Evolutionary conservation across 106 monocot genomes (phyloP), one percentile per base, ranked within the genome.

Genomic region (Platanthera guangdongensis): DNA sequence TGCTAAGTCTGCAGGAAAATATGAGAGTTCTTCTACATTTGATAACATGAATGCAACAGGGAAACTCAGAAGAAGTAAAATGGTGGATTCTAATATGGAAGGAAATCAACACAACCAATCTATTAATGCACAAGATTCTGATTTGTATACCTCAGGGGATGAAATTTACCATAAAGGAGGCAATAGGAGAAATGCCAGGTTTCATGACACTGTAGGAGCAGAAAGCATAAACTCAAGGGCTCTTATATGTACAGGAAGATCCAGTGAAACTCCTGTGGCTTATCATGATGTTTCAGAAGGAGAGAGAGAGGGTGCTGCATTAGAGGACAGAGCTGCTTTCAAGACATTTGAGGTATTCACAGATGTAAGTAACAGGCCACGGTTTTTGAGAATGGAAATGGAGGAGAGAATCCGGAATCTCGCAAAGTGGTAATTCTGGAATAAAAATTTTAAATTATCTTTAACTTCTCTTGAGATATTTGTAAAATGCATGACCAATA

Each of bases 271-370:
- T 65, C 22, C 71, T 62, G 18, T 10, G 15, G 59, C 67, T 68
- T 52, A 46, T 47, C 55, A 75, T 78, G 74, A 65, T 50, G 6
- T 74, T 53, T 7, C 9, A 67, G 60, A 72, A 71, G 78, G 74
- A 57, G 80, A 80, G 57, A 16, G 69, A 14, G 72, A 77, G 72
- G 57, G 71, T 25, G 28, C 54, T 71, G 83, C 86, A 45, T 50
- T 81, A 12, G 91, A 96, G 55, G 88, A 93, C 47, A 91, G 88
- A 84, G 87, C 88, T 77, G 94, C 97, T 63, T 97, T 94, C 79
- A 94, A 75, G 75, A 89, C 93, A 60, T 97, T 89, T 75, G 94
- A 97, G 76, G 91, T 86, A 60, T 91, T 97, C 76, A 97, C 91
- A 72, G 89, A 97, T 82, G 85, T 97, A 50, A 89, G 81, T 30